Evolutionary conservation across 2,329 filamentous ascomycete genomes (phyloP), one percentile per base, ranked within the genome.

Genomic region (Stemphylium beticola): DNA sequence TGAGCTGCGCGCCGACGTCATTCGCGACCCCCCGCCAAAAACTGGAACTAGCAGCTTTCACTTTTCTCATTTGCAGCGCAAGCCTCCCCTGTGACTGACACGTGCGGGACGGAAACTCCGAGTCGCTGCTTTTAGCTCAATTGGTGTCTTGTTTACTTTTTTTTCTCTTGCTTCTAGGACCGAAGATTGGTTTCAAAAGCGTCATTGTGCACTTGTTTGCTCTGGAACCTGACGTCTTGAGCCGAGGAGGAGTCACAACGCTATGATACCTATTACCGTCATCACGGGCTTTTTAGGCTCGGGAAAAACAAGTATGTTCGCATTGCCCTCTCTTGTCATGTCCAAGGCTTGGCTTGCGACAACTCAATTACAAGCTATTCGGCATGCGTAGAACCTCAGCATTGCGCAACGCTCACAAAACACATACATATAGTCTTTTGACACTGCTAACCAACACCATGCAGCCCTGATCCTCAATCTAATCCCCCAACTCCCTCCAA

Each of bases 211-310:
- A 14, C n/a, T 42, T 41, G 39, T 31, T 42, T 29, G 9, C 29
- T 44, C 31, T 22, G 32, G 2, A 9, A 26, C 7, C 7, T 26
- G 24, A 26, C 2, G 2, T 26, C 37, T 15, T 24, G 7, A 24
- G 9, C 32, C 26, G 17, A 26, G 10, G 36, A 37, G 15, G 29
- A 12, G 22, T 33, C 36, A 10, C 26, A 32, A 47, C 46, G 46
- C 44, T 45, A 74, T 72, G 69, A 95, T 92, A 64, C 92, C 93
- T 4, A 90, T 97, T 74, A 98, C 93, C 41, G 96, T 99, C 72
- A 82, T 99, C 48, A 99, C 95, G 4, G 95, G 95, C 73, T 99
- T 98, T 78, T 85, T 98, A 14, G 95, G 95, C 71, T 93, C 92
- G 8, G 95, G 95, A 55, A 98, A 98, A 79, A 99, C 95, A 1